Conservation (phyloP, 129 eudicot genomes). For the Pseudognaphalium luteoalbum region DNA sequence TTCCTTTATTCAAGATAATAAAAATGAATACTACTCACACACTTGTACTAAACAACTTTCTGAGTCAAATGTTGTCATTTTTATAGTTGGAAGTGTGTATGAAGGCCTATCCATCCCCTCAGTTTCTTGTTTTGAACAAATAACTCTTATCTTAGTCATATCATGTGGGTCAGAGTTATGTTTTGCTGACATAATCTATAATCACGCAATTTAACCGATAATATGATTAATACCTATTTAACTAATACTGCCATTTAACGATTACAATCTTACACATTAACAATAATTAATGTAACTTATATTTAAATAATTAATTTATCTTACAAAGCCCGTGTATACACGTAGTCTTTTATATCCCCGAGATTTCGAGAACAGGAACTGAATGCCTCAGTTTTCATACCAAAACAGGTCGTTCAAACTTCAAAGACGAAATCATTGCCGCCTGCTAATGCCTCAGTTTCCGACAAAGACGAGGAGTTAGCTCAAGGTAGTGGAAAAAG, state of each 20-base stretch:
- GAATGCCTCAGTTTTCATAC: background rate
- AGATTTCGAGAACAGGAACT: constrained; percentile 7
- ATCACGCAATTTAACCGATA: too few relatives aligned
- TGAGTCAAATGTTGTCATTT: background rate
- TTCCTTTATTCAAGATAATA: background rate
- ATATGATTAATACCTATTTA: too few relatives aligned
- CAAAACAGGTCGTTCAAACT: constrained; percentile 42
- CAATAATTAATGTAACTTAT: too few relatives aligned
- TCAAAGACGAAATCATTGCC: constrained; percentile 44
- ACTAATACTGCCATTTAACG: too few relatives aligned
- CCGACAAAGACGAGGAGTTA: constrained; percentile 27
- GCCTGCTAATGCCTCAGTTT: constrained; percentile 33
- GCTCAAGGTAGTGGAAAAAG: constrained; percentile 39
- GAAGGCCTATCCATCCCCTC: background rate
- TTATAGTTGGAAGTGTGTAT: background rate
- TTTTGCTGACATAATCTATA: background rate
- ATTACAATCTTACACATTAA: too few relatives aligned
- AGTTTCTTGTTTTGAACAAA: background rate
- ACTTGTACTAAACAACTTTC: background rate
- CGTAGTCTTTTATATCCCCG: background rate
- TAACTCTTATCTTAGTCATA: constrained; percentile 12
- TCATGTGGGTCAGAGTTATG: background rate
- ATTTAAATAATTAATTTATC: too few relatives aligned
- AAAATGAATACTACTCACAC: background rate
- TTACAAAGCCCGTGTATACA: too few relatives aligned